Conservation (phyloP, 106 monocot species). For the Ottelia alismoides region DNA sequence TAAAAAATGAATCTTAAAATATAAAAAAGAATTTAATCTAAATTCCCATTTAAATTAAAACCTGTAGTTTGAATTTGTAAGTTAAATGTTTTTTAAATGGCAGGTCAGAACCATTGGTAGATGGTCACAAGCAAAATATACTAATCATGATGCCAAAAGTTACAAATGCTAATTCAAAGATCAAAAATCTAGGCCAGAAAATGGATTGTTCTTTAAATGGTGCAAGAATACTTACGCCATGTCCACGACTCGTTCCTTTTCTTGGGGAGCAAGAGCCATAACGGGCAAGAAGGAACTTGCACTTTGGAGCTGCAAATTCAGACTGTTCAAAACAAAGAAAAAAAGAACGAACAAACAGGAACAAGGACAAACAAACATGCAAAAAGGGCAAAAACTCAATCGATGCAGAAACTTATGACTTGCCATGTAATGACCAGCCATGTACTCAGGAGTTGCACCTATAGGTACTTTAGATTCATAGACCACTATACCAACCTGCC, state of each 20-base stretch:
- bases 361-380: too few relatives aligned
- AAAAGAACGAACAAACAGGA: too few relatives aligned
- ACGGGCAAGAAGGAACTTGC: constrained; percentile 96
- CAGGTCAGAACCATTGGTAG: too few relatives aligned
- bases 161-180: neutral
- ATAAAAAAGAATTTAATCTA: too few relatives aligned
- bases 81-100: too few relatives aligned
- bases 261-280: constrained; percentile 98
- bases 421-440: constrained; percentile 98
- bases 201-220: neutral
- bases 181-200: neutral
- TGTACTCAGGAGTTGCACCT: constrained; percentile 89
- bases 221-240: constrained; percentile 70
- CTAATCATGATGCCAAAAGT: too few relatives aligned
- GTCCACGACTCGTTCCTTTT: constrained; percentile 90
- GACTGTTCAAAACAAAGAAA: constrained; percentile 3
- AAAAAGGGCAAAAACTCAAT: too few relatives aligned
- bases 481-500: constrained; percentile 85
- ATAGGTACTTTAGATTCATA: constrained; percentile 82
- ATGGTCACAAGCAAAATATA: too few relatives aligned
- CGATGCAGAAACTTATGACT: too few relatives aligned
- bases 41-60: too few relatives aligned
- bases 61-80: too few relatives aligned
- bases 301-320: constrained; percentile 66
- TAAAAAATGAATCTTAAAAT: too few relatives aligned